phyloP scores from a whole-genome alignment of 225 moss, liverwort and hornwort genomes.

The Ulota crispa region DNA sequence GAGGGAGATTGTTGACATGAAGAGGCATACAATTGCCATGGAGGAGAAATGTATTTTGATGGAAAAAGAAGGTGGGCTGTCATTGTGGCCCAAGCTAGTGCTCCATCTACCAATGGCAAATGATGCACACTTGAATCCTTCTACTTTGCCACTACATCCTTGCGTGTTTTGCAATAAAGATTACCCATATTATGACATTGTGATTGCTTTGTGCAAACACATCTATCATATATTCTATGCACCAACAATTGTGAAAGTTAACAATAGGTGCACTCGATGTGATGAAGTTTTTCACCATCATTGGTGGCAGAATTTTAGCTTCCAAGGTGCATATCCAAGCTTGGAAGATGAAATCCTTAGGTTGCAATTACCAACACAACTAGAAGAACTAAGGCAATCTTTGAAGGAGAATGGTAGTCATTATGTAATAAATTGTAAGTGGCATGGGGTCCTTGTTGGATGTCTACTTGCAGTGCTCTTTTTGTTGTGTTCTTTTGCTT shows the following conservation, averaged over 20 bases:
- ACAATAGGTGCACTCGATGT: not conserved
- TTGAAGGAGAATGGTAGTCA: not conserved
- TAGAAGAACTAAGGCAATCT: not conserved
- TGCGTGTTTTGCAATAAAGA: not conserved
- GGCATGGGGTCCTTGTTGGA: too few species aligned
- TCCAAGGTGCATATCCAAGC: not conserved
- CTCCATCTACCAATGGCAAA: not conserved
- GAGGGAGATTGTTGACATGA: not conserved
- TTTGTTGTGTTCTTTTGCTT: not conserved
- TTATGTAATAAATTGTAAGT: not conserved
- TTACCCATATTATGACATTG: not conserved
- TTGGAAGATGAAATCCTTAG: not conserved
- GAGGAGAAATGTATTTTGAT: not conserved
- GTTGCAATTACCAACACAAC: not conserved
- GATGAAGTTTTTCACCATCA: not conserved
- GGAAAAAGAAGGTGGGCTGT: not conserved
- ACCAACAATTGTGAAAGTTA: rapidly evolving
- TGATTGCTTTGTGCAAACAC: not conserved
- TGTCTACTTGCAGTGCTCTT: not conserved
- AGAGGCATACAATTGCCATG: not conserved
- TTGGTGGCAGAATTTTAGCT: not conserved
- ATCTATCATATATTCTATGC: not conserved
- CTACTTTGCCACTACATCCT: not conserved
- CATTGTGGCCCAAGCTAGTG: not conserved
- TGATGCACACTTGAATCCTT: rapidly evolving